Conservation (phyloP, 1,284 basidiomycete species). For the Crepidotus sp. region DNA sequence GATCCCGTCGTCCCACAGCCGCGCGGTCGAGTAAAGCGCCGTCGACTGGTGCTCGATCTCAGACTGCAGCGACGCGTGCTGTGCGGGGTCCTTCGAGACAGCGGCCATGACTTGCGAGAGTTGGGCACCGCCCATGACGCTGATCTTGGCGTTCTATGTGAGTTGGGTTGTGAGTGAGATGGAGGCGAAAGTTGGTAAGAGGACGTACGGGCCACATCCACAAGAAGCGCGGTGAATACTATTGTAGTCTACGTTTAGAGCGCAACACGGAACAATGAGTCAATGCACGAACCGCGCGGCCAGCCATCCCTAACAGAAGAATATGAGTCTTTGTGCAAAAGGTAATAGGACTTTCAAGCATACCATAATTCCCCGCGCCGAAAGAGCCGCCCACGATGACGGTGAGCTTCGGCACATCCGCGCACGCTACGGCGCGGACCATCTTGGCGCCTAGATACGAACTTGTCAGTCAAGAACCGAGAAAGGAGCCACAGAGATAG, state of each 20-base stretch:
- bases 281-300: constrained; percentile 58
- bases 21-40: constrained; percentile 80
- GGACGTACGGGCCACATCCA: constrained; percentile 92
- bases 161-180: no score
- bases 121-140: constrained; percentile 95
- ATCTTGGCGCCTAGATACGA: constrained; percentile 69
- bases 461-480: background rate
- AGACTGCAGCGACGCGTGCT: constrained; percentile 63
- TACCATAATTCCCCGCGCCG: constrained; percentile 91
- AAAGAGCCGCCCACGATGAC: constrained; percentile 94
- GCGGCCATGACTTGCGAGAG: constrained; percentile 87
- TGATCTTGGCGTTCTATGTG: constrained; percentile 80
- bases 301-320: constrained; percentile 64
- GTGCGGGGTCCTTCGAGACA: constrained; percentile 75
- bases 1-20: constrained; percentile 93
- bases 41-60: constrained; percentile 85
- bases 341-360: constrained; percentile 19
- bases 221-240: constrained; percentile 90
- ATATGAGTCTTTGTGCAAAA: background rate
- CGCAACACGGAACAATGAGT: background rate
- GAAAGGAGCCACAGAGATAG: background rate
- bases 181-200: constrained; percentile 4
- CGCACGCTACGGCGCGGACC: constrained; percentile 92
- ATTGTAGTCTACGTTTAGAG: constrained; percentile 12
- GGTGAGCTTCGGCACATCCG: constrained; percentile 90